Evolutionary conservation across 306 rosid species (phyloP).

Genomic region (Corylus avellana): DNA sequence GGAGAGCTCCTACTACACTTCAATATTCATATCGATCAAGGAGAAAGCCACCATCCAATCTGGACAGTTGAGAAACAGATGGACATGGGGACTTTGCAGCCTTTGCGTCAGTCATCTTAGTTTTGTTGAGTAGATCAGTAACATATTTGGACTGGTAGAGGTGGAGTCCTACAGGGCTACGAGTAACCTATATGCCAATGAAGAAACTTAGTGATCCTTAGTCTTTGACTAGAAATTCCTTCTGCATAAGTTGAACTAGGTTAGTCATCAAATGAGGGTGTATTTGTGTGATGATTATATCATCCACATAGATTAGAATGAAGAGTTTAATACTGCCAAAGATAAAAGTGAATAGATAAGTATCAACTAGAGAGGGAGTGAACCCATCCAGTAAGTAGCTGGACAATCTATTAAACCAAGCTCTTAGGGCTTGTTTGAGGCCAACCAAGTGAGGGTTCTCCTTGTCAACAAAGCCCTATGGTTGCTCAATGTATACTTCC

Average conservation of each 20-base stretch:
- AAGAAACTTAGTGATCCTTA: neutral
- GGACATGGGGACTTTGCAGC: neutral
- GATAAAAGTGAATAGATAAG: no score
- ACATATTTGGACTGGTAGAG: no score
- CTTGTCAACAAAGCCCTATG: no score
- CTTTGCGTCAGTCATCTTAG: neutral
- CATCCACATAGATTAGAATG: neutral
- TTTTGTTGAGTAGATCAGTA: neutral
- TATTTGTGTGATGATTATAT: no score
- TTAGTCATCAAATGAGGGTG: neutral
- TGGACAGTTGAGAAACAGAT: neutral
- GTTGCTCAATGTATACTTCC: no score
- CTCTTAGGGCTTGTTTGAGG: neutral
- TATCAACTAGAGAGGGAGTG: no score
- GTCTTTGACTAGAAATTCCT: no score
- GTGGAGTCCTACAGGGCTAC: neutral
- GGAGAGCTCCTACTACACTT: neutral
- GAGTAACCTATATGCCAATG: neutral
- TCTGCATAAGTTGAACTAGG: no score
- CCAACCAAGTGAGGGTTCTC: neutral
- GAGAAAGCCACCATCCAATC: no score
- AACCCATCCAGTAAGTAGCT: no score
- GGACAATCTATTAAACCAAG: neutral
- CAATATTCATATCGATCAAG: no score
- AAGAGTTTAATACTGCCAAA: no score